Conservation (phyloP, 2,329 filamentous ascomycete species). For the Aureobasidium mangrovei region DNA sequence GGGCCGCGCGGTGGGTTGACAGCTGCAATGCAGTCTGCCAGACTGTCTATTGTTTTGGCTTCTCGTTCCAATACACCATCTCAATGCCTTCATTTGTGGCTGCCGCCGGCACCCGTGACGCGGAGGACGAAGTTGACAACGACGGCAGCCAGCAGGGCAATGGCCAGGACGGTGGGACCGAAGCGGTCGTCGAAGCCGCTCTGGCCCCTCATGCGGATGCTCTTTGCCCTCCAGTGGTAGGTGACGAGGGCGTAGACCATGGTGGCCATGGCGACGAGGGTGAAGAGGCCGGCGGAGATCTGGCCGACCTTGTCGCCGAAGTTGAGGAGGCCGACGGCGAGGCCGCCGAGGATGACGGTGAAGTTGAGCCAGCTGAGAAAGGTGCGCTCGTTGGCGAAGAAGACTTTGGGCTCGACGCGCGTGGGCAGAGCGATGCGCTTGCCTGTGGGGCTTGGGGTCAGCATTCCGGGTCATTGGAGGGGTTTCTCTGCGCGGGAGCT, state of each 20-base stretch:
- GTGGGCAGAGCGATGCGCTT: slow-evolving; percentile 98
- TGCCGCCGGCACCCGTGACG: slow-evolving; percentile 36
- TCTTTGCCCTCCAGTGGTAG: slow-evolving; percentile 95
- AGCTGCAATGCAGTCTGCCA: neutral
- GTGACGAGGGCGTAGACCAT: slow-evolving; percentile 94
- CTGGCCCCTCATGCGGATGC: slow-evolving; percentile 82
- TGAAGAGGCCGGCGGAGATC: slow-evolving; percentile 90
- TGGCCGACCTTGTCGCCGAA: slow-evolving; percentile 92
- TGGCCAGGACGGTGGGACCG: slow-evolving; percentile 80
- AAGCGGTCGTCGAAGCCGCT: slow-evolving; percentile 95
- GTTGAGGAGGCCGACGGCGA: slow-evolving; percentile 95
- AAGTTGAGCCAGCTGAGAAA: slow-evolving; percentile 99
- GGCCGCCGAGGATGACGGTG: slow-evolving; percentile 92
- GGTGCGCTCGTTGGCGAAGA: slow-evolving; percentile 99
- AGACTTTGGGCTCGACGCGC: slow-evolving; percentile 97
- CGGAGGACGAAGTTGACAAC: slow-evolving; percentile 90
- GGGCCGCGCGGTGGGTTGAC: neutral
- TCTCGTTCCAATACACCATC: neutral
- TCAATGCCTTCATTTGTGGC: slow-evolving; percentile 16
- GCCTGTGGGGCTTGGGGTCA: slow-evolving; percentile 45
- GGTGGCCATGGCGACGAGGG: slow-evolving; percentile 82
- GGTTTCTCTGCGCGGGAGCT: slow-evolving; percentile 19
- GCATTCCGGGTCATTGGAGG: neutral
- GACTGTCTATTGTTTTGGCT: neutral
- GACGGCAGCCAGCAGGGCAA: slow-evolving; percentile 81